Evolutionary conservation across 768 basidiomycete genomes (phyloP), one percentile per base, ranked within the genome.

Genomic region (Nidularia sp.): DNA sequence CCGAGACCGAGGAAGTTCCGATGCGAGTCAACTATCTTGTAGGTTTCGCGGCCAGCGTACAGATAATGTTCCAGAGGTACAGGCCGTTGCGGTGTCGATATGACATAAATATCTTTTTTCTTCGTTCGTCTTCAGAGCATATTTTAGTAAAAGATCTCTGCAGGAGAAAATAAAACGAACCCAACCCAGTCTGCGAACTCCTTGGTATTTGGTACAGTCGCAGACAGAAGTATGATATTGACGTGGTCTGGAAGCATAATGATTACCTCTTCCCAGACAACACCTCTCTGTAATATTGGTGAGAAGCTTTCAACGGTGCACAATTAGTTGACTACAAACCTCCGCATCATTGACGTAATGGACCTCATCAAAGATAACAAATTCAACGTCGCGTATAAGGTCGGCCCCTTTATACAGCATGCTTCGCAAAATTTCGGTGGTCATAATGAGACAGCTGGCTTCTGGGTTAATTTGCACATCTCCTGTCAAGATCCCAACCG

Each of bases 131-230:
- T 98, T 59, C 6, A 33, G 46, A 9, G 31, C 48, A 33, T 51
- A 55, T 29, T 58, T 53, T 53, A 49, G n/a, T 10, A 44, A 18
- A 8, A 33, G n/a, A 8, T 5, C 36, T 39, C n/a, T 29, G 13
- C 6, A 6, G 9, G 31, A 39, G 31, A 29, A 22, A 29, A 18
- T 41, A 18, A 8, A 46, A 65, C 87, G 64, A 65, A 98, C 96
- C 97, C 97, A 53, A 98, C 96, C 97, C 97, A 99, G 58, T 94
- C 94, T 3, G 97, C 97, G 63, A 99, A 99, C 63, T 98, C 97
- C 64, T 88, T 92, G 9, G 95, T 93, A 62, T 99, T 99, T 6
- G 97, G 95, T 0, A 99, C 96, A 2, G 97, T 99, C 6, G 97
- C 97, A 2, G 95, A 98, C 12, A 99, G 75, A 42, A 99, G 75